These are phyloP conservation scores for Zelopaecilomyces penicillatus DNA, from an alignment of 2,329 filamentous ascomycete species.

Conservation along the genomic window DNA sequence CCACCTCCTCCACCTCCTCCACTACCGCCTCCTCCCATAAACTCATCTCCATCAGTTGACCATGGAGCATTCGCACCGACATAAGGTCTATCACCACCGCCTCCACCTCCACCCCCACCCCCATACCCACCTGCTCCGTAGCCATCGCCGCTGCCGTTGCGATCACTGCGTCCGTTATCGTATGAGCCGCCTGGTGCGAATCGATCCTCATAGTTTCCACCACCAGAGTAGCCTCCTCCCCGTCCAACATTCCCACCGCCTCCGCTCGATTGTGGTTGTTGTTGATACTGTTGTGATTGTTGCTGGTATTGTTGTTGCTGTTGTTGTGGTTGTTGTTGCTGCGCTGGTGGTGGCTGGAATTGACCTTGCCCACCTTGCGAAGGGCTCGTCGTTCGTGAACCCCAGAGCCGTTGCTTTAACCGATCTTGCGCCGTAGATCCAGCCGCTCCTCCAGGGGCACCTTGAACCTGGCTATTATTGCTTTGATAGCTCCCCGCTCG, in stretches of 20 bases:
- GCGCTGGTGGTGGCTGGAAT: constrained; percentile 34
- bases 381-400: constrained; percentile 50
- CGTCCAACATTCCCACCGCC: constrained; percentile 14
- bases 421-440: constrained; percentile 67
- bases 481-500: constrained; percentile 67
- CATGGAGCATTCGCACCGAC: constrained; percentile 40
- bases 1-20: constrained; percentile 29
- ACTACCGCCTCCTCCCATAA: constrained; percentile 13
- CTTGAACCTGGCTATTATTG: constrained; percentile 19
- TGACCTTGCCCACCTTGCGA: constrained; percentile 30
- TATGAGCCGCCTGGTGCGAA: constrained; percentile 39
- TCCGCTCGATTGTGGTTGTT: constrained; percentile 32
- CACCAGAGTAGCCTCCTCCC: constrained; percentile 21
- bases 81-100: constrained; percentile 29
- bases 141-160: constrained; percentile 18
- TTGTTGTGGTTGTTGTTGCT: constrained; percentile 1
- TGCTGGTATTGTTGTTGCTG: neutral
- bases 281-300: constrained; percentile 28
- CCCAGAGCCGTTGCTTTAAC: constrained; percentile 72
- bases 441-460: constrained; percentile 37
- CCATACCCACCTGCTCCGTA: constrained; percentile 12
- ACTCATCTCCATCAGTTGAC: constrained; percentile 33
- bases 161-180: constrained; percentile 18
- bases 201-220: constrained; percentile 34
- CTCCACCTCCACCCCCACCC: constrained; percentile 6